These are phyloP conservation scores for Rhodotorula sp. DNA, from an alignment of 1,284 basidiomycete genomes.

Conservation along the genomic window DNA sequence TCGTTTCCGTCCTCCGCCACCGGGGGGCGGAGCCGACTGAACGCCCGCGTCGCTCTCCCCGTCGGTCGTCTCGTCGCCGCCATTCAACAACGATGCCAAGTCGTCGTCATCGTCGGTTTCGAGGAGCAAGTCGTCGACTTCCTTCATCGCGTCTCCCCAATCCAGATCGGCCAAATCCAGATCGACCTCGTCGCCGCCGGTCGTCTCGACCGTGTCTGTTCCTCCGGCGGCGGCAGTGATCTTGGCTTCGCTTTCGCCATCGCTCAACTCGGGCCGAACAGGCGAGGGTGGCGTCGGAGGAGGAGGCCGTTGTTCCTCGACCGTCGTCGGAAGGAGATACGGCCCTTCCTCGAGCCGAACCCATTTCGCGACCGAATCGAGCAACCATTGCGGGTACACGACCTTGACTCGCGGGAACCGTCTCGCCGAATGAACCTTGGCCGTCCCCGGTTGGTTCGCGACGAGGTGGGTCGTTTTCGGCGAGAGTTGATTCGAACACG, in stretches of 20 bases:
- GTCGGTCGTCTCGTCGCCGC: constrained; percentile 2
- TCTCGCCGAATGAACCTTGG: constrained; percentile 80
- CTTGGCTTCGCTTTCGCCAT: constrained; percentile 39
- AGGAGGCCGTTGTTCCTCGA: not conserved
- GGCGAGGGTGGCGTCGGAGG: constrained; percentile 16
- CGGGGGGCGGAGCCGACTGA: not conserved
- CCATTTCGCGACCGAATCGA: constrained; percentile 80
- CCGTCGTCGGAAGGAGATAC: constrained; percentile 63
- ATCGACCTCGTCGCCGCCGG: not conserved
- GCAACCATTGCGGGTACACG: constrained; percentile 85
- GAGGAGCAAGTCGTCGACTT: constrained; percentile 80
- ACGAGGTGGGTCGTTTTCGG: constrained; percentile 83
- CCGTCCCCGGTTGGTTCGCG: constrained; percentile 79
- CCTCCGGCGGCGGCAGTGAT: no score
- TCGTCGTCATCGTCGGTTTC: constrained; percentile 63
- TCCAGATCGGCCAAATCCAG: constrained; percentile 38
- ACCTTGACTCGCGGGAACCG: constrained; percentile 66
- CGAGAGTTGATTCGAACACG: constrained; percentile 67
- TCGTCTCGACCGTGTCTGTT: not conserved
- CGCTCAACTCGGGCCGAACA: constrained; percentile 17
- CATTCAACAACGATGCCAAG: constrained; percentile 1
- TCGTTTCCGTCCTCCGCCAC: constrained; percentile 17
- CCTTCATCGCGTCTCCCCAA: constrained; percentile 77
- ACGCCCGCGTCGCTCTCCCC: constrained; percentile 13
- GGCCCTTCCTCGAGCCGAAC: constrained; percentile 65